phyloP scores from a whole-genome alignment of 2,329 filamentous ascomycete genomes.

The Verticillium longisporum region DNA sequence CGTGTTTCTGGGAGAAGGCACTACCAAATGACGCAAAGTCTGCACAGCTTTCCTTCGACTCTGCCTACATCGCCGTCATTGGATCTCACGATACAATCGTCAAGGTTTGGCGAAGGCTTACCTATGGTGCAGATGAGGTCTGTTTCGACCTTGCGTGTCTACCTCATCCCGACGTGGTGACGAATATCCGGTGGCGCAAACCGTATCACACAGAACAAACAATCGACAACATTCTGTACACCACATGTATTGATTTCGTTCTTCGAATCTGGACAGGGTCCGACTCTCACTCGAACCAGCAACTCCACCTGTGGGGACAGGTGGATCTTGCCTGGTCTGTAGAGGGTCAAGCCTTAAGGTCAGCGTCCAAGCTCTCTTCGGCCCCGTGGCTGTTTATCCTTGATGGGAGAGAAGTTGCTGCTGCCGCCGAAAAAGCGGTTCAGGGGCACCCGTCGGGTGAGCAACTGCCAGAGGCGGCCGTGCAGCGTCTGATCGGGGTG shows the following conservation, averaged over 20 bases:
- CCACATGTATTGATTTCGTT: constrained; percentile 72
- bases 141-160: constrained; percentile 89
- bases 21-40: constrained; percentile 69
- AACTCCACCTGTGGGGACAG: constrained; percentile 72
- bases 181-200: constrained; percentile 76
- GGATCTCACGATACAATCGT: constrained; percentile 74
- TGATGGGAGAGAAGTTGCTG: constrained; percentile 71
- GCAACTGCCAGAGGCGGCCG: constrained; percentile 39
- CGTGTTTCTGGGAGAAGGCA: constrained; percentile 64
- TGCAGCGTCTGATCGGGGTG: constrained; percentile 80
- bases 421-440: constrained; percentile 70
- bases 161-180: constrained; percentile 75
- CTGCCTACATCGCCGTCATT: constrained; percentile 76
- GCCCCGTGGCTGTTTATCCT: constrained; percentile 67
- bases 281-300: constrained; percentile 63
- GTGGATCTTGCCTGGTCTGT: constrained; percentile 72
- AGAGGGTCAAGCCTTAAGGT: constrained; percentile 28
- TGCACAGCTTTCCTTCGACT: constrained; percentile 79
- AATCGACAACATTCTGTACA: constrained; percentile 83
- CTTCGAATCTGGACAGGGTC: constrained; percentile 78
- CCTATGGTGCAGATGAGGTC: constrained; percentile 75
- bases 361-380: constrained; percentile 4
- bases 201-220: constrained; percentile 71
- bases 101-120: constrained; percentile 87
- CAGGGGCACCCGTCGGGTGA: constrained; percentile 30